Percentiles rank a stretch among this genome's conserved stretches.
Conservation (phyloP, 805 yeast genomes). For the Cyberlindnera petersonii region DNA sequence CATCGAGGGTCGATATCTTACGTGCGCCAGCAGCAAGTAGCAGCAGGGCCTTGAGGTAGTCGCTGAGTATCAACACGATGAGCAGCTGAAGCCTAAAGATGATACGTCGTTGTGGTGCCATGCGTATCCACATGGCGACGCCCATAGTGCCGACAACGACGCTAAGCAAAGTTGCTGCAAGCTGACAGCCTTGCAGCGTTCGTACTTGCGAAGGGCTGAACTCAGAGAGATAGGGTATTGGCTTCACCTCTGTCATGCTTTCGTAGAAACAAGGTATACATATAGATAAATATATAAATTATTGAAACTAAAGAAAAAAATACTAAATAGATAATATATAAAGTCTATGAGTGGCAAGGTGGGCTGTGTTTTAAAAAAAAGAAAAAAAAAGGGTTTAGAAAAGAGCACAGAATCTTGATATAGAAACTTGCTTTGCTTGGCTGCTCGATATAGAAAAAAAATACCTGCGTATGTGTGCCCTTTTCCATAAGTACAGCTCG, state of each 20-base stretch:
- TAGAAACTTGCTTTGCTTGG: no score
- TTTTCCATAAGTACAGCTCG: no score
- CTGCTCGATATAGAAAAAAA: no score
- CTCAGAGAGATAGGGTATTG: neutral
- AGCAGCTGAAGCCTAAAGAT: slow-evolving; percentile 22
- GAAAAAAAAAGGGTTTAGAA: no score
- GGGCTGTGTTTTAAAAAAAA: no score
- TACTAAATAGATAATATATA: no score
- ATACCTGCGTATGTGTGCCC: no score
- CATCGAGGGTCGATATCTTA: slow-evolving; percentile 1
- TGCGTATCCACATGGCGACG: slow-evolving; percentile 18
- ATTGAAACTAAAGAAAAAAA: no score
- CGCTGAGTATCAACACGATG: slow-evolving; percentile 15
- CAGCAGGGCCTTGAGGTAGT: slow-evolving; percentile 19
- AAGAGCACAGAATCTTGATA: no score
- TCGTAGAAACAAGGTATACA: neutral
- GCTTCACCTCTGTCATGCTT: neutral
- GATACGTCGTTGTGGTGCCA: slow-evolving; percentile 22
- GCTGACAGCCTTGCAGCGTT: slow-evolving; percentile 11
- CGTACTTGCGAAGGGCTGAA: neutral
- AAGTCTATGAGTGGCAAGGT: no score
- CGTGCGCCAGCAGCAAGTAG: slow-evolving; percentile 6
- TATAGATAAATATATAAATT: no score
- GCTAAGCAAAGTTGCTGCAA: slow-evolving; percentile 14
- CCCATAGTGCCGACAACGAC: slow-evolving; percentile 19